Percentiles rank a stretch among this genome's conserved stretches.
These are phyloP conservation scores for Cytospora chrysosperma DNA, from an alignment of 2,329 filamentous ascomycete genomes.

Conservation along the genomic window DNA sequence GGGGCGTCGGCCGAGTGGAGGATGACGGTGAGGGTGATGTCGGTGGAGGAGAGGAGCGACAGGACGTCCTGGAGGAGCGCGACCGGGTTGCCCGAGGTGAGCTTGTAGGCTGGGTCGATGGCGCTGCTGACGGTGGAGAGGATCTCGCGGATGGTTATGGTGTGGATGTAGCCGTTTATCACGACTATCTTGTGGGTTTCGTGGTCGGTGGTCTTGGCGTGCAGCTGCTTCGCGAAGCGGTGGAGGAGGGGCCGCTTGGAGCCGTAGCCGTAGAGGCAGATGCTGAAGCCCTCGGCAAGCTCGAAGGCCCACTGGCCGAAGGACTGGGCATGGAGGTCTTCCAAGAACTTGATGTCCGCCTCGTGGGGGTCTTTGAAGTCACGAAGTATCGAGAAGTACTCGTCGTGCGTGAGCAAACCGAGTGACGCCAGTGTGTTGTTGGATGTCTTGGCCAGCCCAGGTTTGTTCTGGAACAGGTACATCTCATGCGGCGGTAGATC, in stretches of 20 bases:
- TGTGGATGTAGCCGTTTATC: conserved; percentile 79
- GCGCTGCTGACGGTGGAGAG: conserved; percentile 67
- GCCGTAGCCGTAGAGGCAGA: conserved; percentile 91
- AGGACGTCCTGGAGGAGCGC: conserved; percentile 69
- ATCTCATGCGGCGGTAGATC: conserved; percentile 84
- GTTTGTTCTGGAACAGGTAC: conserved; percentile 91
- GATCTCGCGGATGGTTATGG: conserved; percentile 66
- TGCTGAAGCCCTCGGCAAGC: conserved; percentile 78
- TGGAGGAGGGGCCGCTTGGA: conserved; percentile 78
- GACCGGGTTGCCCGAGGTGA: conserved; percentile 61
- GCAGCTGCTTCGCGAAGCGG: conserved; percentile 70
- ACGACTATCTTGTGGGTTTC: conserved; percentile 67
- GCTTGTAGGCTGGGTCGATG: conserved; percentile 49
- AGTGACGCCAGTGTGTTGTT: conserved; percentile 78
- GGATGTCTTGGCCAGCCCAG: conserved; percentile 79
- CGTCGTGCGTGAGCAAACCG: conserved; percentile 80
- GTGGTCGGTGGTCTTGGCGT: conserved; percentile 43
- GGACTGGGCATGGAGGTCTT: conserved; percentile 72
- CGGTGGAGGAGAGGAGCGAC: conserved; percentile 54
- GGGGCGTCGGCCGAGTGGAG: conserved; percentile 85
- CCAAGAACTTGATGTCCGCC: conserved; percentile 67
- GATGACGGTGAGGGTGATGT: conserved; percentile 60
- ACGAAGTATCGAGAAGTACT: conserved; percentile 75
- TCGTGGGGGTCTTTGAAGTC: conserved; percentile 67
- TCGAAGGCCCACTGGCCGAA: conserved; percentile 95